These are phyloP conservation scores for Malus sylvestris DNA, from an alignment of 306 rosid genomes.

Conservation along the genomic window DNA sequence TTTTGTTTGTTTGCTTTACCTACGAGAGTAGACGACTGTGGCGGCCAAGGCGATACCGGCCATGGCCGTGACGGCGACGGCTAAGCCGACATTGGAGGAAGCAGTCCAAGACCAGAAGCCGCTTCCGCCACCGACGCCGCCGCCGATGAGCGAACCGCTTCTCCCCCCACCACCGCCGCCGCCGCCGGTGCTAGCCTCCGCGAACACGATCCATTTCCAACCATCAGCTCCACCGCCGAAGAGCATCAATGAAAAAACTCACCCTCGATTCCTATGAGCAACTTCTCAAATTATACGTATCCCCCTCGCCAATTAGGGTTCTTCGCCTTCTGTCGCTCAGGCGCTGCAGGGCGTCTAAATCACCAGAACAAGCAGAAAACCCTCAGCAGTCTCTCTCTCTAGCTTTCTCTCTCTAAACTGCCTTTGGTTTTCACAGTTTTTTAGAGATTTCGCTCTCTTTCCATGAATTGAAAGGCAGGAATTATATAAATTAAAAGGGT, in stretches of 20 bases:
- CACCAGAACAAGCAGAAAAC: slow-evolving; percentile 1
- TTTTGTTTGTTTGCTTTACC: slow-evolving; percentile 8
- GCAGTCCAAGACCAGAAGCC: slow-evolving; percentile 20
- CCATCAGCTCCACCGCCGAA: slow-evolving; percentile 12
- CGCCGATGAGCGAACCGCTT: slow-evolving; percentile 7
- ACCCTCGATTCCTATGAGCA: neutral
- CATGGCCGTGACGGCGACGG: slow-evolving; percentile 30
- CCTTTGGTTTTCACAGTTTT: neutral
- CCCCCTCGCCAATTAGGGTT: neutral
- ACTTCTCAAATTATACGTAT: neutral
- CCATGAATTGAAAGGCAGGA: slow-evolving; percentile 3
- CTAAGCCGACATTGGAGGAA: slow-evolving; percentile 27
- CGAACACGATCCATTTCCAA: slow-evolving; percentile 20
- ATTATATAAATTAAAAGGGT: neutral
- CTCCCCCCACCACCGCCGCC: neutral
- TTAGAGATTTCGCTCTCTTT: slow-evolving; percentile 12
- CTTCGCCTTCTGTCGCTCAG: neutral
- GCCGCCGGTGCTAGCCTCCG: slow-evolving; percentile 10
- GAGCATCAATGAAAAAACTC: slow-evolving; percentile 11
- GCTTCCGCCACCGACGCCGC: slow-evolving; percentile 10
- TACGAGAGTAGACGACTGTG: slow-evolving; percentile 28
- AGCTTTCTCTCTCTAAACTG: neutral
- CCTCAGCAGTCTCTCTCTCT: neutral
- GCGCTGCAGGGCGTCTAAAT: neutral
- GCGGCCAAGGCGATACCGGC: slow-evolving; percentile 35